Evolutionary conservation across 169 alveolate genomes (phyloP), one percentile per base, ranked within the genome.

Genomic region (Neospora caninum): DNA sequence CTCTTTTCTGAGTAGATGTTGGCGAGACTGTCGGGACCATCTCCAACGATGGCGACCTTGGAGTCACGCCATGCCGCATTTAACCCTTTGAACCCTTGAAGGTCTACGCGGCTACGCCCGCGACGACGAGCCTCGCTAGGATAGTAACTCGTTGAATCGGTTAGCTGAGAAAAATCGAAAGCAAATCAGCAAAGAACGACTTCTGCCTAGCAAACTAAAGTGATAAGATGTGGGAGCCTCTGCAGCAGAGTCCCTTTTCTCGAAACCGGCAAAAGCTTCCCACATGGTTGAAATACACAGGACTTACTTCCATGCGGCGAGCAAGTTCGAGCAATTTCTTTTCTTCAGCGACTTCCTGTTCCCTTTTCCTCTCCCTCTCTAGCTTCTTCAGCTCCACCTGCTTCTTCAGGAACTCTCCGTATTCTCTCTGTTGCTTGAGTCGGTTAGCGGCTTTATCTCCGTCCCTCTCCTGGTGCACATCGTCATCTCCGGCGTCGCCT

Each of bases 351-450:
- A 39, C 45, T 78, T 78, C 87, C 45, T 78, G 29, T 31, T 78
- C 87, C 43, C n/a, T 78, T 31, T 27, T 22, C 13, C 18, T 27
- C 18, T 78, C 87, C 87, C 45, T 34, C 87, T 34, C 87, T 20
- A 78, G 87, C 67, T 6, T 39, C 67, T 82, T 82, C 70, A 25
- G 89, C 67, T 82, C 89, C 38, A 27, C 67, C 38, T 82, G 89
- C 67, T 0, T 82, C 36, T 41, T 39, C 10, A 82, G 89, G 67
- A 82, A 82, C 36, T 82, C 89, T 34, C 89, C 69, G 67, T 82
- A 82, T 49, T 82, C 89, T 36, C 36, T 39, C 31, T 45, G 89
- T 36, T 82, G 54, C 67, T 45, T 82, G n/a, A 41, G 54, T 2
- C 67, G 54, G 18, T 10, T 69, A 20, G 54, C 31, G 67, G 67